These are phyloP conservation scores for Pseudogymnoascus sp. DNA, from an alignment of 2,329 filamentous ascomycete genomes.

Conservation along the genomic window DNA sequence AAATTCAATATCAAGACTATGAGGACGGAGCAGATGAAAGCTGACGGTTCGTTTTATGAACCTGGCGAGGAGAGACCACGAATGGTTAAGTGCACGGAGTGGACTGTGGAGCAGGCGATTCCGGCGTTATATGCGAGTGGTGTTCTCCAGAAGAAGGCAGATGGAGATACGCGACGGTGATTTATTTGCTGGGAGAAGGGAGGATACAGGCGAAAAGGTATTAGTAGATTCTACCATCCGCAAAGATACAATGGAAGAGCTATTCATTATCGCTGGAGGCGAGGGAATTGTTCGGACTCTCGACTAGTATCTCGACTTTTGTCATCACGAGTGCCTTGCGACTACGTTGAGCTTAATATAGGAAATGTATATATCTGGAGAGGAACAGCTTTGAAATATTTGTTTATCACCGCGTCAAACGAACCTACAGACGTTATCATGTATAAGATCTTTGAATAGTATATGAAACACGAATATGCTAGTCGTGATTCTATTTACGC, in stretches of 20 bases:
- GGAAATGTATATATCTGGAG: neutral
- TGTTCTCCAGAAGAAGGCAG: neutral
- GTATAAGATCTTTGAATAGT: neutral
- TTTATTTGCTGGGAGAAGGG: neutral
- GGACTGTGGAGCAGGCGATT: slow-evolving; percentile 15
- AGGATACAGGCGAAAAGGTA: neutral
- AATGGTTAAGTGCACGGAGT: slow-evolving; percentile 17
- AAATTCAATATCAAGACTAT: slow-evolving; percentile 1
- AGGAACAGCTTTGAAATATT: neutral
- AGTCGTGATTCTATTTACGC: neutral
- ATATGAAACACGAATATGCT: neutral
- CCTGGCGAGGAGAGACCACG: slow-evolving; percentile 9
- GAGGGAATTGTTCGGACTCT: no score
- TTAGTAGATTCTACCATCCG: neutral
- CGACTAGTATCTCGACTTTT: neutral
- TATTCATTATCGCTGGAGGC: neutral
- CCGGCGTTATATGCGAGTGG: slow-evolving; percentile 12
- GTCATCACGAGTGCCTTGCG: neutral
- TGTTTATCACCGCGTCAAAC: no score
- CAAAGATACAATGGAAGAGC: neutral
- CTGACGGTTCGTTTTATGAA: neutral
- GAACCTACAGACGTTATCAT: no score
- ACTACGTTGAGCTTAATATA: neutral
- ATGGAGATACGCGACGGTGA: neutral
- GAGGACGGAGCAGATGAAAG: slow-evolving; percentile 6